A percentile compares a stretch with the other conserved stretches of the same genome.
phyloP scores from a whole-genome alignment of 2,329 filamentous ascomycete species.

The Salinomyces thailandicus region DNA sequence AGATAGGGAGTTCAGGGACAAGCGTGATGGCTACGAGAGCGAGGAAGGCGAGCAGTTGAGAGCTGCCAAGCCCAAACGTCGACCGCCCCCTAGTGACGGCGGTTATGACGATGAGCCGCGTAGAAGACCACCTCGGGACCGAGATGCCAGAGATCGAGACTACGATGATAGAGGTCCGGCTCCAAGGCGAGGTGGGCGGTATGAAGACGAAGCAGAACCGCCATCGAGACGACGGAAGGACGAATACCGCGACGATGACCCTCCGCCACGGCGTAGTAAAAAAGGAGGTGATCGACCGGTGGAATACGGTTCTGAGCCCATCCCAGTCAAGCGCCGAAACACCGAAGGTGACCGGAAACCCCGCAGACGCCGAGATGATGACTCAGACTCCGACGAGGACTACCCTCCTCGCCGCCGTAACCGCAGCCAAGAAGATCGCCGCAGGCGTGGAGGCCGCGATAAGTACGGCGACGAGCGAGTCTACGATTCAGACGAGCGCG shows the following conservation, averaged over 20 bases:
- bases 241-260: slow-evolving; percentile 12
- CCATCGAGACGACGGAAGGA: slow-evolving; percentile 5
- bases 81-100: slow-evolving; percentile 6
- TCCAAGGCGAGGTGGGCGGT: slow-evolving; percentile 2
- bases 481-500: slow-evolving; percentile 10
- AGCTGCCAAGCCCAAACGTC: slow-evolving; percentile 10
- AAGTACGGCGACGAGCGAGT: slow-evolving; percentile 14
- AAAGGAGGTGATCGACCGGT: slow-evolving; percentile 12
- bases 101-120: slow-evolving; percentile 6
- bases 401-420: slow-evolving; percentile 3
- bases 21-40: slow-evolving; percentile 27
- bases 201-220: slow-evolving; percentile 9
- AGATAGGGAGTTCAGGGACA: slow-evolving; percentile 24
- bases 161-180: slow-evolving; percentile 2
- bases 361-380: slow-evolving; percentile 13
- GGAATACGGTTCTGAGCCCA: slow-evolving; percentile 22
- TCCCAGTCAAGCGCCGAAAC: slow-evolving; percentile 16
- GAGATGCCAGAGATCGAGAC: not conserved
- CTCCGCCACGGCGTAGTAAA: slow-evolving; percentile 18
- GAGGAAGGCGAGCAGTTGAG: slow-evolving; percentile 27
- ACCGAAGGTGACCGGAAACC: slow-evolving; percentile 12
- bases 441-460: slow-evolving; percentile 4
- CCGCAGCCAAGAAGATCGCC: slow-evolving; percentile 5
- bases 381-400: slow-evolving; percentile 8
- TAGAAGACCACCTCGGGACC: not conserved